Evolutionary conservation across 768 basidiomycete genomes (phyloP).

Genomic region (Mycena kentingensis): DNA sequence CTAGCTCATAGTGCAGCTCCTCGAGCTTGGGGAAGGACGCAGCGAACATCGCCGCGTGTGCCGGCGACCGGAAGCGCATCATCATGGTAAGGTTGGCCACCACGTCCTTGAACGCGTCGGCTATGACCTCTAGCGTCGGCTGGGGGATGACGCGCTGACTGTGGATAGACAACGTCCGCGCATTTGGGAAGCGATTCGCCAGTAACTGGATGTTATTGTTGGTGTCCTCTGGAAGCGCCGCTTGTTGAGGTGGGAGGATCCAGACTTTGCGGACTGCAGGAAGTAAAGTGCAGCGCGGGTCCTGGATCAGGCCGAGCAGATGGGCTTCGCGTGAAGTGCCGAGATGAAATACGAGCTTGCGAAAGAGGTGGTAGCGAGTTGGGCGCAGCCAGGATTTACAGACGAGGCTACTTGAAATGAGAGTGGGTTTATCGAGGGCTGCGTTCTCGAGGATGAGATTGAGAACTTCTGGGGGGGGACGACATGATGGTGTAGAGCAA

Average conservation of each 20-base stretch:
- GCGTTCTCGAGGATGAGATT: constrained; percentile 6
- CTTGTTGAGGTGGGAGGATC: constrained; percentile 7
- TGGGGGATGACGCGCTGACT: constrained; percentile 9
- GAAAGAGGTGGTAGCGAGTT: constrained; percentile 18
- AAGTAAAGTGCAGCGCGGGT: constrained; percentile 14
- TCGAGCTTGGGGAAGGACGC: constrained; percentile 10
- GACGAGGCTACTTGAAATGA: constrained; percentile 18
- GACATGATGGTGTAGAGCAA: constrained; percentile 7
- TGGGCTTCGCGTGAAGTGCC: constrained; percentile 1
- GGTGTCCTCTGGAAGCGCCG: neutral
- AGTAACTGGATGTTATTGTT: constrained; percentile 7
- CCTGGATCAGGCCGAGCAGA: constrained; percentile 4
- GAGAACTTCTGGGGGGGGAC: constrained; percentile 10
- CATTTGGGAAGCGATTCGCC: neutral
- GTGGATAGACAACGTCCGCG: constrained; percentile 14
- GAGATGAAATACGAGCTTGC: constrained; percentile 11
- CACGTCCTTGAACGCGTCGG: constrained; percentile 10
- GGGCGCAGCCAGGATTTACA: constrained; percentile 22
- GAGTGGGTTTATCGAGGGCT: neutral
- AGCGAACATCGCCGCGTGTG: constrained; percentile 9
- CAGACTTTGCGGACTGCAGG: constrained; percentile 15
- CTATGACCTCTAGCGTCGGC: neutral
- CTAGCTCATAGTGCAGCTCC: constrained; percentile 4
- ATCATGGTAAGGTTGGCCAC: constrained; percentile 11
- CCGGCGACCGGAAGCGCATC: constrained; percentile 6